Base-by-base conservation (phyloP, 2,329 filamentous ascomycete species). In the Penicillium psychrosexuale region DNA sequence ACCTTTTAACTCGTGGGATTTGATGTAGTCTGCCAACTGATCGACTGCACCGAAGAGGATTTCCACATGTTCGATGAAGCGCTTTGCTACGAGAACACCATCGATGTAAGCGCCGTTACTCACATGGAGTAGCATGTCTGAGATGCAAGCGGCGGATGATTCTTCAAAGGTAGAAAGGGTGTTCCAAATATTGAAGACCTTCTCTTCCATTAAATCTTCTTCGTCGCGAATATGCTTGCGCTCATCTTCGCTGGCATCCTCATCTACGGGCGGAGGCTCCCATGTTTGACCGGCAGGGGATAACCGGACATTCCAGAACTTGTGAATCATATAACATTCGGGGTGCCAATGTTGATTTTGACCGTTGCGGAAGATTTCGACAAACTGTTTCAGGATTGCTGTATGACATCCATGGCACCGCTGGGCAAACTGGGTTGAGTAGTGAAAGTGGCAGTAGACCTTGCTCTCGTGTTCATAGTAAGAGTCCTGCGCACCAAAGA, bases 251-350 rank as follows among this genome's bases (percentile, higher is more conserved):
- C 82, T 84, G 12, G 85, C 85, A 61, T 86, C 80, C 38, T 76
- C 75, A 48, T 83, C 80, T 11, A 74, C 64, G 49, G 75, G 70
- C 4, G 73, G 70, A 17, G 65, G 74, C 53, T 80, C 76, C 34
- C 78, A 69, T 11, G 75, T 70, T 54, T 85, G 80, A 38, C 82
- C 80, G 11, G 83, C 80, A 27, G 85, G 82, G 11, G 86, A 85
- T 36, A 99, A 80, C 48, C 94, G 87, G 56, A 99, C 94, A 70
- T 97, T 99, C 94, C 94, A 99, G 75, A 97, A 99, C 69, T 99
- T 99, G 78, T 99, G 94, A 60, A 99, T 99, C 94, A 99, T 99
- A 75, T 99, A 99, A 75, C 94, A 99, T 75, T 99, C 94, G 2
- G 94, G 94, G 71, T 99, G 94, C 94, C 94, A 99, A 72, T 99